These are phyloP conservation scores for Fusarium nurragi DNA, from an alignment of 2,329 filamentous ascomycete species.

Conservation along the genomic window DNA sequence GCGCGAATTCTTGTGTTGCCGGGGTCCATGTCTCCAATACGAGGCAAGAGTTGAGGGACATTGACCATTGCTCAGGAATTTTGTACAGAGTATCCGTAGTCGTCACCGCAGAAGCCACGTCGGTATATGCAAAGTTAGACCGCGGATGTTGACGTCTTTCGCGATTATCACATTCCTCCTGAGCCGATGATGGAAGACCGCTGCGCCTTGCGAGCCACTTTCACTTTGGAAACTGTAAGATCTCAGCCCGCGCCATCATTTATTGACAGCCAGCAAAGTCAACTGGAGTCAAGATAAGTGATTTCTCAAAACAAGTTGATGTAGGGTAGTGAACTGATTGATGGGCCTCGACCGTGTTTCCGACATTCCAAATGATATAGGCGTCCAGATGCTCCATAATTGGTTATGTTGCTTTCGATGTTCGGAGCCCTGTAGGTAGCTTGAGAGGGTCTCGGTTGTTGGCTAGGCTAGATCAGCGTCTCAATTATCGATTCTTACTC, in stretches of 20 bases:
- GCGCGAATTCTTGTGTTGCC: not conserved
- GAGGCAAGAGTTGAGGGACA: not conserved
- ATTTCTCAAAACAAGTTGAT: not conserved
- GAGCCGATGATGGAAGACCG: not conserved
- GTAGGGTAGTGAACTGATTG: not conserved
- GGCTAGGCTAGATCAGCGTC: not conserved
- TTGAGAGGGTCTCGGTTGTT: not conserved
- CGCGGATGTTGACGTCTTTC: not conserved
- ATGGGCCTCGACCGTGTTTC: not conserved
- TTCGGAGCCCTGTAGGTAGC: not conserved
- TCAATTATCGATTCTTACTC: not conserved
- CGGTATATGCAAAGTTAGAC: not conserved
- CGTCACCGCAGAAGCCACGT: not conserved
- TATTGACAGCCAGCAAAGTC: not conserved
- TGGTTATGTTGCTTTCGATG: not conserved
- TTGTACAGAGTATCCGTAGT: too few relatives aligned
- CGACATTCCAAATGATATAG: not conserved
- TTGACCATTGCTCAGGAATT: not conserved
- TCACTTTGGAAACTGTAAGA: not conserved
- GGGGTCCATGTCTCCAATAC: not conserved
- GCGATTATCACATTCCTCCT: not conserved
- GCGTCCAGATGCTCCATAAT: not conserved
- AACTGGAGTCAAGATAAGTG: not conserved
- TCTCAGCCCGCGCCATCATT: not conserved
- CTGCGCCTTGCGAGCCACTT: conserved; percentile 2